These are phyloP conservation scores for Claviceps sp. DNA, from an alignment of 2,329 filamentous ascomycete genomes.

Conservation along the genomic window DNA sequence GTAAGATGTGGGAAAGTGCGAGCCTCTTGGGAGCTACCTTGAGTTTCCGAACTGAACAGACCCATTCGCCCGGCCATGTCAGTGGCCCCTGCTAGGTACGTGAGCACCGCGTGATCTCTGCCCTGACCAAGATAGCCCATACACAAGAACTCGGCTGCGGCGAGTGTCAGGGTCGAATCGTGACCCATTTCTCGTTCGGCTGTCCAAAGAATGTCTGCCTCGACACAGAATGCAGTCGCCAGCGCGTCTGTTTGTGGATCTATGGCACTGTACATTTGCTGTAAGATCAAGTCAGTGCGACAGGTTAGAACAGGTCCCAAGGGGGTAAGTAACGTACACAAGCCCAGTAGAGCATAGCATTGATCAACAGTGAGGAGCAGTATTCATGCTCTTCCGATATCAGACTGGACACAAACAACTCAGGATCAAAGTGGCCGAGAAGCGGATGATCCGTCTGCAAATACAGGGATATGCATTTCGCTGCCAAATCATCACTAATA, in stretches of 20 bases:
- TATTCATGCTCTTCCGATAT: slow-evolving; percentile 10
- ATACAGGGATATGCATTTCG: slow-evolving; percentile 21
- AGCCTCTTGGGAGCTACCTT: background rate
- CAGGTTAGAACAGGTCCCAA: no score
- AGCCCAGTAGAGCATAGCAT: slow-evolving; percentile 21
- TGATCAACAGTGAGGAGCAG: slow-evolving; percentile 23
- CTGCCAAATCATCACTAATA: slow-evolving; percentile 15
- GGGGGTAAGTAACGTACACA: slow-evolving; percentile 14
- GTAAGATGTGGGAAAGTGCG: slow-evolving; percentile 4
- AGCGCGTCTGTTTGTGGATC: slow-evolving; percentile 13
- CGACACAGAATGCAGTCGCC: slow-evolving; percentile 11
- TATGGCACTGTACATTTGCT: slow-evolving; percentile 23
- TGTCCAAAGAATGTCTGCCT: slow-evolving; percentile 15
- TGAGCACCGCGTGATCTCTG: slow-evolving; percentile 16
- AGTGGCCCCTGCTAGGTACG: slow-evolving; percentile 13
- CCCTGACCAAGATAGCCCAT: slow-evolving; percentile 18
- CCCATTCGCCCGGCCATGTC: slow-evolving; percentile 15
- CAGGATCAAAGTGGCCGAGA: slow-evolving; percentile 21
- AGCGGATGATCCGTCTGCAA: slow-evolving; percentile 24
- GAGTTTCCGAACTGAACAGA: slow-evolving; percentile 10
- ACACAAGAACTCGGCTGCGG: slow-evolving; percentile 18
- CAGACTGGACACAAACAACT: slow-evolving; percentile 21
- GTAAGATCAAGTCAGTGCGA: background rate
- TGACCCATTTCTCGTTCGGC: slow-evolving; percentile 8
- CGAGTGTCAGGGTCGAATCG: slow-evolving; percentile 15